Evolutionary conservation across 176 grass and related monocot species (phyloP).

Genomic region (Aegilops umbellulata): DNA sequence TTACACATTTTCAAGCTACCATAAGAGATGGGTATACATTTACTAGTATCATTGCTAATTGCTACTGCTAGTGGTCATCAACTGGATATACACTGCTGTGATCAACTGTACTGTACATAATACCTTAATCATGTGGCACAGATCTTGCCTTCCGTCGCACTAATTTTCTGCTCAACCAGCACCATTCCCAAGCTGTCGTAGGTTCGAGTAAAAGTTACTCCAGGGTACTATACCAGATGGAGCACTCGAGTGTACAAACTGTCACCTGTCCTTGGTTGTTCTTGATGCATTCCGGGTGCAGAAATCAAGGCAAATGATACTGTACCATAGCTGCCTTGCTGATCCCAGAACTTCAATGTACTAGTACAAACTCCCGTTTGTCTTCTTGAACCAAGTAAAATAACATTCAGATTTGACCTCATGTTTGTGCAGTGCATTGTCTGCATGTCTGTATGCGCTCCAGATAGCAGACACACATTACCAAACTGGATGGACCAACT

Average conservation of each 20-base stretch:
- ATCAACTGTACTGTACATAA: slow-evolving; percentile 11
- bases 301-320: not conserved
- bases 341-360: not conserved
- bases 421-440: not conserved
- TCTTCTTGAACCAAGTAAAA: not conserved
- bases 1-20: not conserved
- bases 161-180: slow-evolving; percentile 4
- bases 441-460: not conserved
- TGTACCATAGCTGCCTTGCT: not conserved
- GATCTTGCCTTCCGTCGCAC: not conserved
- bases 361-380: not conserved
- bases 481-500: not conserved
- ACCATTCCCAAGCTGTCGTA: slow-evolving; percentile 23
- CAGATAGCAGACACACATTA: not conserved
- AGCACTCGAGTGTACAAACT: slow-evolving; percentile 8
- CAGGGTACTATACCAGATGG: not conserved
- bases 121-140: not conserved
- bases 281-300: not conserved
- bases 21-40: not conserved
- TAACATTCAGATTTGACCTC: not conserved
- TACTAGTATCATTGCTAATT: too few relatives aligned
- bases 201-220: slow-evolving; percentile 36
- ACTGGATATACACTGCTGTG: not conserved
- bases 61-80: too few relatives aligned
- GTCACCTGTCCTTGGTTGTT: not conserved